A percentile compares a stretch with the other conserved stretches of the same genome.
phyloP scores from a whole-genome alignment of 441 rosid genomes.

The Flueggea neowawraea region DNA sequence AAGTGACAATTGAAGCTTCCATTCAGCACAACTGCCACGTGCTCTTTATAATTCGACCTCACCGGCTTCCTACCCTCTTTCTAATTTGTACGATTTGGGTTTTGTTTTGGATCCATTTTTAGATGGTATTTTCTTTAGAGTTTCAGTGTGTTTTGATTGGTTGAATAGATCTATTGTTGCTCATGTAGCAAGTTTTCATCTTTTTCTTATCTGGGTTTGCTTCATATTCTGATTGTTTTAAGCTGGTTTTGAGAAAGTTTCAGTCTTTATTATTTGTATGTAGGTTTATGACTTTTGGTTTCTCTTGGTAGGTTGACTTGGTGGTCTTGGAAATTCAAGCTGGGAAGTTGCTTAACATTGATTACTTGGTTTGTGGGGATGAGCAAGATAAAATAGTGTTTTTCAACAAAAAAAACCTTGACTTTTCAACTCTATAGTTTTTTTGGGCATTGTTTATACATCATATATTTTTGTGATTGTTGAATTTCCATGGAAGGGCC shows the following conservation, averaged over 20 bases:
- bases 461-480: neutral
- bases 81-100: no score
- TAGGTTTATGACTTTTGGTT: constrained; percentile 3
- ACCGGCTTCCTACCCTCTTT: no score
- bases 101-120: no score
- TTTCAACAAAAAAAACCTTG: neutral
- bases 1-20: no score
- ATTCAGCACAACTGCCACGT: no score
- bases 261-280: neutral
- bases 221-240: neutral
- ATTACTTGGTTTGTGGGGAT: neutral
- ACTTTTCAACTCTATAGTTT: neutral
- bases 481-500: neutral
- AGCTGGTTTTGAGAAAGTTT: neutral
- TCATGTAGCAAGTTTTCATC: neutral
- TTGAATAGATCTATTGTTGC: constrained; percentile 8
- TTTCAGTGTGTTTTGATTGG: no score
- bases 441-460: neutral
- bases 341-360: neutral
- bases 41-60: no score
- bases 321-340: constrained; percentile 33
- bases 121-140: no score
- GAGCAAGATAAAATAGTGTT: neutral
- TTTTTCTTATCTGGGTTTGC: neutral
- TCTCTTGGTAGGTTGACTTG: constrained; percentile 19